phyloP scores from a whole-genome alignment of 345 rosid species.

The Balakata baccata region DNA sequence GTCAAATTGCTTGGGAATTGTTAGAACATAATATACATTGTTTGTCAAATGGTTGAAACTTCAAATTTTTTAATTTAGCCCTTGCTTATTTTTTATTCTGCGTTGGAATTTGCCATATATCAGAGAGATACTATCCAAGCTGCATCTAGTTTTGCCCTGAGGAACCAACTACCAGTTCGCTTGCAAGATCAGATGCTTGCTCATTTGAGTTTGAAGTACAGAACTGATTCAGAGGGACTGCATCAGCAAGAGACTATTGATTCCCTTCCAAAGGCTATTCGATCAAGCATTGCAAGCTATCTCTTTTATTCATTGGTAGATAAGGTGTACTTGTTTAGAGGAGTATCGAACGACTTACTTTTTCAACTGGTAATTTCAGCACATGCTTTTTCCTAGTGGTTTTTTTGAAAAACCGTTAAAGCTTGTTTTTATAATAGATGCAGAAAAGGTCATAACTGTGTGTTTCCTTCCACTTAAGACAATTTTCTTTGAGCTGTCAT shows the following conservation, averaged over 20 bases:
- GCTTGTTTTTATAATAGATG: not conserved
- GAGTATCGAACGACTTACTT: constrained; percentile 84
- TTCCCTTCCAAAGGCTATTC: constrained; percentile 84
- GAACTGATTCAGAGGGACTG: constrained; percentile 84
- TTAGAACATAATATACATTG: constrained; percentile 1
- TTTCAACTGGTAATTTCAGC: constrained; percentile 71
- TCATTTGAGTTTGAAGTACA: constrained; percentile 73
- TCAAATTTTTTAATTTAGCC: not conserved
- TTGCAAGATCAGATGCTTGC: constrained; percentile 92
- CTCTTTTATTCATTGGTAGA: constrained; percentile 78
- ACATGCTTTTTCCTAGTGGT: not conserved
- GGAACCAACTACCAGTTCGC: constrained; percentile 73
- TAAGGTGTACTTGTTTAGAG: constrained; percentile 73
- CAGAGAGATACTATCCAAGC: constrained; percentile 88
- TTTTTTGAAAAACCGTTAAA: not conserved
- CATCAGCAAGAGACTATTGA: constrained; percentile 87
- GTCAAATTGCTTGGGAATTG: not conserved
- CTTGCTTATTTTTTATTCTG: not conserved
- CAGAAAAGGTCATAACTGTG: not conserved
- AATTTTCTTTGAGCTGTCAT: not conserved
- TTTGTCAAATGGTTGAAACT: not conserved
- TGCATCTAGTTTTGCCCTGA: constrained; percentile 65
- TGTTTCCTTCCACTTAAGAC: not conserved
- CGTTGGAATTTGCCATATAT: constrained; percentile 12
- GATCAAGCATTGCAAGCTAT: constrained; percentile 67